These are phyloP conservation scores for Hyaloscypha hepaticicola DNA, from an alignment of 495 filamentous ascomycete genomes.

Conservation along the genomic window DNA sequence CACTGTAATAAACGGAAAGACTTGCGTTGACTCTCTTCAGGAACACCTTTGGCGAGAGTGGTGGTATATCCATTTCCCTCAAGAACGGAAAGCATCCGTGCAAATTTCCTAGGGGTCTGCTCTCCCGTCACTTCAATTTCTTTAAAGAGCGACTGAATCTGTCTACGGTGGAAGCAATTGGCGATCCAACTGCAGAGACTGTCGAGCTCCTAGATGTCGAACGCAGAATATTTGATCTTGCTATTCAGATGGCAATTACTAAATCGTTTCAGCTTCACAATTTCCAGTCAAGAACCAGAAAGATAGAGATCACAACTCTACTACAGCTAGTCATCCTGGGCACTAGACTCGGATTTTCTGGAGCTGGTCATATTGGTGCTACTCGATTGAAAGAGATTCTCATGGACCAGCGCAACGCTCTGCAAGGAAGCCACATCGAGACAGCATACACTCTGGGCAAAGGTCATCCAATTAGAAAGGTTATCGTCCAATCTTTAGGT, in stretches of 20 bases:
- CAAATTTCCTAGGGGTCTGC: neutral
- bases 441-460: neutral
- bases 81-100: neutral
- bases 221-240: neutral
- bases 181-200: neutral
- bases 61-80: neutral
- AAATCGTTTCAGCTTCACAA: neutral
- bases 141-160: neutral
- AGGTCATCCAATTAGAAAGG: slow-evolving; percentile 6
- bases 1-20: neutral
- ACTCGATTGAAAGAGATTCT: neutral
- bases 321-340: neutral
- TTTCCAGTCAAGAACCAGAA: neutral
- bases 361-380: neutral
- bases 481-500: slow-evolving; percentile 6
- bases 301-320: neutral
- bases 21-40: neutral
- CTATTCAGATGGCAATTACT: neutral
- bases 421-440: neutral
- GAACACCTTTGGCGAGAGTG: neutral
- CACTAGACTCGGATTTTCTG: neutral
- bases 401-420: neutral
- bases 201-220: neutral
- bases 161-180: too few species aligned
- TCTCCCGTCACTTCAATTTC: neutral